Evolutionary conservation across 192 early-diverging fungal species (phyloP).

Genomic region (Phlyctochytrium arcticum): DNA sequence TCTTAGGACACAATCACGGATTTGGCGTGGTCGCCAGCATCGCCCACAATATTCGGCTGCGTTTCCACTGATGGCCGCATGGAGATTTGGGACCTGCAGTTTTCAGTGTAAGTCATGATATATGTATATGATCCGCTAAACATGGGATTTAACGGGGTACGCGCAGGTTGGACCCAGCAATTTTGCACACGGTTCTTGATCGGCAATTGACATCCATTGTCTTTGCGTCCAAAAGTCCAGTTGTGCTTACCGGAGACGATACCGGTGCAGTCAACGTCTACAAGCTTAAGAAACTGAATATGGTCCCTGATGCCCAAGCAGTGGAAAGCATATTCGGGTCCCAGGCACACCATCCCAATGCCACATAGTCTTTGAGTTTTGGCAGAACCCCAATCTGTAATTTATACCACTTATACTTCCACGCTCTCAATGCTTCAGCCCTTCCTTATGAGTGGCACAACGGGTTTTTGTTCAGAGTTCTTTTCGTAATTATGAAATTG

Average conservation of each 20-base stretch:
- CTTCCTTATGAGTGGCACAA: too few relatives aligned
- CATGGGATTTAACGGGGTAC: too few relatives aligned
- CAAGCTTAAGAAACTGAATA: slow-evolving; percentile 38
- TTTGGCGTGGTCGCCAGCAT: slow-evolving; percentile 48
- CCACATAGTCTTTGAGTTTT: too few relatives aligned
- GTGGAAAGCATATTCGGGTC: too few relatives aligned
- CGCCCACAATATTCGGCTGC: slow-evolving; percentile 53
- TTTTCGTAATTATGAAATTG: too few relatives aligned
- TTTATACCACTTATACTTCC: too few relatives aligned
- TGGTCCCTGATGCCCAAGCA: too few relatives aligned
- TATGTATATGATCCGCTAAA: too few relatives aligned
- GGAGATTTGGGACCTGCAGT: slow-evolving; percentile 58
- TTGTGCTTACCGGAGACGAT: slow-evolving; percentile 58
- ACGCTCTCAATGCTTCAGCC: too few relatives aligned
- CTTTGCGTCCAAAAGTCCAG: slow-evolving; percentile 45
- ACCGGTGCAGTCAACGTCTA: slow-evolving; percentile 53
- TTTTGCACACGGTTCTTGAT: slow-evolving; percentile 56
- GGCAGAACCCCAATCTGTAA: too few relatives aligned
- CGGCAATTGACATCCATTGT: slow-evolving; percentile 49
- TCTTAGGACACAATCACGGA: slow-evolving; percentile 51
- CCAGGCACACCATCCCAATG: too few relatives aligned
- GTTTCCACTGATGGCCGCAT: slow-evolving; percentile 54
- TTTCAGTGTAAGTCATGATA: slow-evolving; percentile 54
- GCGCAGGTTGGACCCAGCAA: slow-evolving; percentile 50
- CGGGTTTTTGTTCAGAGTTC: too few relatives aligned